phyloP scores from a whole-genome alignment of 1,139 yeast species.

The Suhomyces atakaporum region DNA sequence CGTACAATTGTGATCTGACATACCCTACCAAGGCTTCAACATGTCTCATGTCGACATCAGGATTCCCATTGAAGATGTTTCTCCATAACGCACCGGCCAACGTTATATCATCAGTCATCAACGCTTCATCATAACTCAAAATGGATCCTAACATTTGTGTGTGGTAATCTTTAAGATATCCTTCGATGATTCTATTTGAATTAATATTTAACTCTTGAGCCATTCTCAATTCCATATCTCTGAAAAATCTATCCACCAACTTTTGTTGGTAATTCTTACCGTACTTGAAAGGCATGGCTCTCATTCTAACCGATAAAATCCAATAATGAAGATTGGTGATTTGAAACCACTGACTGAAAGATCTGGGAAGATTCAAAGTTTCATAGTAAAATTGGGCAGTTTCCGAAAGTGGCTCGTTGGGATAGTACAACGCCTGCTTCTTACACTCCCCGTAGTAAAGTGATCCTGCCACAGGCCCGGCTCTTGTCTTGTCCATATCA shows the following conservation, averaged over 20 bases:
- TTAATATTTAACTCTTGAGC: conserved; percentile 81
- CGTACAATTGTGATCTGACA: conserved; percentile 85
- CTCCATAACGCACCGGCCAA: conserved; percentile 90
- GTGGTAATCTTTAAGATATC: conserved; percentile 86
- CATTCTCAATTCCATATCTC: conserved; percentile 84
- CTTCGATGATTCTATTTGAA: conserved; percentile 83
- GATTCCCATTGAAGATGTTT: conserved; percentile 84
- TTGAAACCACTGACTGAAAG: conserved; percentile 95
- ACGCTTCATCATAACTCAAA: conserved; percentile 91
- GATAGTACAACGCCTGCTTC: conserved; percentile 75
- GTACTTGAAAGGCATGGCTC: conserved; percentile 90
- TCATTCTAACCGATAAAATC: conserved; percentile 92
- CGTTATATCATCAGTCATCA: conserved; percentile 78
- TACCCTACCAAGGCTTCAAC: conserved; percentile 87
- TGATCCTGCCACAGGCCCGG: conserved; percentile 94
- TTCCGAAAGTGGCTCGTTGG: conserved; percentile 64
- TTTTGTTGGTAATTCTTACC: conserved; percentile 92
- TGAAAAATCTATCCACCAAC: conserved; percentile 82
- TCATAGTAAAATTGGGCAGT: conserved; percentile 76
- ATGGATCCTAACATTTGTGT: conserved; percentile 87
- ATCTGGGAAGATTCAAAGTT: conserved; percentile 75
- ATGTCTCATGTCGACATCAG: conserved; percentile 77
- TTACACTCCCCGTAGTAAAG: conserved; percentile 85
- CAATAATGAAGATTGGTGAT: conserved; percentile 88
- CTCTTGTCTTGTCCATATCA: conserved; percentile 89